Evolutionary conservation across 2,329 filamentous ascomycete species (phyloP).

Genomic region (Trichoderma gracile): DNA sequence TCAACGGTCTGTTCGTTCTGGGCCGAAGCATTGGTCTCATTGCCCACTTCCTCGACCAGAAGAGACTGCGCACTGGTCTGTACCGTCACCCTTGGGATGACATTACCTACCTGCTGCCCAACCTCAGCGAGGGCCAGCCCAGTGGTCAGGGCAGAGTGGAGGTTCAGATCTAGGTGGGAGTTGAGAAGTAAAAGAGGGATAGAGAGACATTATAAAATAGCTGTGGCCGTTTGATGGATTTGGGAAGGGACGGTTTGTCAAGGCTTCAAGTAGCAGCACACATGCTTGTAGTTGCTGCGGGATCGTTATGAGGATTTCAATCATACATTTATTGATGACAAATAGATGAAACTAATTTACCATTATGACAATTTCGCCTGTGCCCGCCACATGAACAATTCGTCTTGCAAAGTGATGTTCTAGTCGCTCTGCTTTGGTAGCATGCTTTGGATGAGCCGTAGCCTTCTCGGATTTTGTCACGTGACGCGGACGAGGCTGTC

Average conservation of each 20-base stretch:
- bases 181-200: slow-evolving; percentile 31
- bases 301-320: slow-evolving; percentile 33
- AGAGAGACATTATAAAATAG: slow-evolving; percentile 34
- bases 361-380: not conserved
- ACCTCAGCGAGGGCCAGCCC: slow-evolving; percentile 67
- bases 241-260: slow-evolving; percentile 40
- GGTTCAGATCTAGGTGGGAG: slow-evolving; percentile 66
- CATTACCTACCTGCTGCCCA: slow-evolving; percentile 91
- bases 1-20: slow-evolving; percentile 98
- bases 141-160: slow-evolving; percentile 86
- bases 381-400: too few relatives aligned
- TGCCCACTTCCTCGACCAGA: slow-evolving; percentile 99
- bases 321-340: slow-evolving; percentile 36
- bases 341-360: slow-evolving; percentile 36
- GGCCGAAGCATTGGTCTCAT: slow-evolving; percentile 97
- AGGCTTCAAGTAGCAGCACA: slow-evolving; percentile 39
- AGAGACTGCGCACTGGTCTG: slow-evolving; percentile 95
- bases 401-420: too few relatives aligned
- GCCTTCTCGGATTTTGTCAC: not conserved
- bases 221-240: slow-evolving; percentile 37
- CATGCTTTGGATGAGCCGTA: not conserved
- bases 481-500: slow-evolving; percentile 1
- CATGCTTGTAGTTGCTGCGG: slow-evolving; percentile 40
- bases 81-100: slow-evolving; percentile 99
- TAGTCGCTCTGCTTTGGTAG: not conserved